Conservation (phyloP, 768 basidiomycete genomes). For the Lentinula boryana region DNA sequence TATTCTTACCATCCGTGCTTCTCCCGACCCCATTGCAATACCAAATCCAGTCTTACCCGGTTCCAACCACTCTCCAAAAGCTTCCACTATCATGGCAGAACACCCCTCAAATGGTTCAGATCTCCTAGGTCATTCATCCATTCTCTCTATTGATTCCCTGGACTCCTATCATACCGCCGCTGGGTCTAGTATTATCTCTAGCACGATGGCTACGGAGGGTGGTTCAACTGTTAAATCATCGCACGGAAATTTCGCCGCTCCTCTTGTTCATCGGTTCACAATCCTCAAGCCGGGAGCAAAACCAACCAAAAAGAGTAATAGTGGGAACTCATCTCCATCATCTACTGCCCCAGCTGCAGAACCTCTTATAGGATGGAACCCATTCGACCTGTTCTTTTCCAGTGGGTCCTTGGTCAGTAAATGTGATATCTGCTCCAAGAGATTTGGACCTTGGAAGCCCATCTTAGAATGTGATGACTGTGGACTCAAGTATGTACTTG, state of each 20-base stretch:
- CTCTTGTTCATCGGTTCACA: constrained; percentile 80
- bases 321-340: constrained; percentile 25
- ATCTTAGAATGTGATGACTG: constrained; percentile 88
- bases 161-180: constrained; percentile 65
- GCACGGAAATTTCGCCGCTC: constrained; percentile 31
- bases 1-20: constrained; percentile 63
- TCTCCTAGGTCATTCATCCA: constrained; percentile 37
- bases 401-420: constrained; percentile 67
- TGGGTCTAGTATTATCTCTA: constrained; percentile 42
- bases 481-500: constrained; percentile 51
- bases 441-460: constrained; percentile 76
- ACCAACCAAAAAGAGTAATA: constrained; percentile 34
- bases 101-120: constrained; percentile 25
- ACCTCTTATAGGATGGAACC: constrained; percentile 54
- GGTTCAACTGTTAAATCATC: constrained; percentile 59
- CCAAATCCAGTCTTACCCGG: constrained; percentile 35
- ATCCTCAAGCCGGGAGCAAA: constrained; percentile 75
- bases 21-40: constrained; percentile 42
- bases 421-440: constrained; percentile 78
- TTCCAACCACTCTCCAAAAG: constrained; percentile 9
- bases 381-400: constrained; percentile 73
- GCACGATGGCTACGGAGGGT: constrained; percentile 68
- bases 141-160: constrained; percentile 50
- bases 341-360: constrained; percentile 5
- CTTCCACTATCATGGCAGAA: constrained; percentile 9